Base-by-base conservation (phyloP, 1,284 basidiomycete species). In the Fomitopsis betulina region DNA sequence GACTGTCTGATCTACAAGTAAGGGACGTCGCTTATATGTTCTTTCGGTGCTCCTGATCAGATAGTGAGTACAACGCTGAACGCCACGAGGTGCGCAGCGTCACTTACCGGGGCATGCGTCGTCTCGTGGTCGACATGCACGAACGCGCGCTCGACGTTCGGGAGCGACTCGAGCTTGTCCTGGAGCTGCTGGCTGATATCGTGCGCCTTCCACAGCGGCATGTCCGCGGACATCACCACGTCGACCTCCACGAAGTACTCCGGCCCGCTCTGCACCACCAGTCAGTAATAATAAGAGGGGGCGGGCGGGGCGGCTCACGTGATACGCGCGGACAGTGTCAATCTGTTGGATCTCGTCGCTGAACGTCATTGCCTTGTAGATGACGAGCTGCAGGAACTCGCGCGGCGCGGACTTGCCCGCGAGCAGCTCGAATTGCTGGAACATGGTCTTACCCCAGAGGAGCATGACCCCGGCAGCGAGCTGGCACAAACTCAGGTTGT, bases 61-160 rank as follows among this genome's bases (percentile, higher is more conserved):
- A 19, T 5, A 1, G 55, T 60, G 5, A 55, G 35, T 30, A 30
- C 25, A 49, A 1, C 43, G 49, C 25, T n/a, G 33, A 23, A n/a
- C 21, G 37, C 47, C 27, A 33, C 4, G 25, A 3, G 33, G 30
- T 25, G n/a, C 32, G 25, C 30, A 38, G 37, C 4, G 19, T 15
- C 58, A 74, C 84, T 56, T 66, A 89, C 91, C n/a, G 91, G 91
- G 25, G 79, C 70, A 75, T 97, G 94, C 12, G 86, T 87, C 5
- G 90, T 89, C 76, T 97, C 94, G 67, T 97, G 90, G 73, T 97
- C 94, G 55, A 96, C 92, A 68, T 97, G 94, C 17, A 97, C 94
- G 70, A 95, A 95, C 39, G 92, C 93, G 51, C 94, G 79, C 64
- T 94, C 94, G 55, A 98, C 94, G 64, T 92, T 89, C 0, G 95